These are phyloP conservation scores for Raddia guianensis DNA, from an alignment of 176 grass and related monocot species.

Conservation along the genomic window DNA sequence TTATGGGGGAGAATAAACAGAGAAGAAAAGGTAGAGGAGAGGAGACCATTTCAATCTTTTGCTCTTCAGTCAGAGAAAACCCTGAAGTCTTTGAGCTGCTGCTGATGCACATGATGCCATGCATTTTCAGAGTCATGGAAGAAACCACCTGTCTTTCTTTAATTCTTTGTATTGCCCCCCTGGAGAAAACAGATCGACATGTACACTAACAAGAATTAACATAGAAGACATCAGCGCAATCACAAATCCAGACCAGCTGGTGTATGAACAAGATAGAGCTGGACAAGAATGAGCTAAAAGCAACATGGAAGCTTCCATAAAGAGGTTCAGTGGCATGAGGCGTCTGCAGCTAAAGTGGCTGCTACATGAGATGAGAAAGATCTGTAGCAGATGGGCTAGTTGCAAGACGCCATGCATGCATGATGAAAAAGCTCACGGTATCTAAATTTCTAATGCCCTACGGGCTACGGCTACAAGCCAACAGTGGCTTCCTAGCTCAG, in stretches of 20 bases:
- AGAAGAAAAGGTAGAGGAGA: neutral
- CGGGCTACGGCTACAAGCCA: conserved; percentile 33
- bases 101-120: neutral
- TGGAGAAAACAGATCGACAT: neutral
- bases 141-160: neutral
- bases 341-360: neutral
- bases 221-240: neutral
- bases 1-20: neutral
- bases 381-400: neutral
- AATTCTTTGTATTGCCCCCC: neutral
- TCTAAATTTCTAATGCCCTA: conserved; percentile 34
- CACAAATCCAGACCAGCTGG: neutral
- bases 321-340: neutral
- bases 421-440: neutral
- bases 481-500: conserved; percentile 26
- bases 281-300: neutral
- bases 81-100: neutral
- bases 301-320: conserved; percentile 4
- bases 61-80: neutral
- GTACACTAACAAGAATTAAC: too few species aligned
- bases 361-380: neutral
- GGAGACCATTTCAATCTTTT: neutral
- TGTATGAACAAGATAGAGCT: neutral
- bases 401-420: conserved; percentile 3
- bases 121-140: neutral